phyloP scores from a whole-genome alignment of 2,329 filamentous ascomycete genomes.

The Colletotrichum euphorbiae region DNA sequence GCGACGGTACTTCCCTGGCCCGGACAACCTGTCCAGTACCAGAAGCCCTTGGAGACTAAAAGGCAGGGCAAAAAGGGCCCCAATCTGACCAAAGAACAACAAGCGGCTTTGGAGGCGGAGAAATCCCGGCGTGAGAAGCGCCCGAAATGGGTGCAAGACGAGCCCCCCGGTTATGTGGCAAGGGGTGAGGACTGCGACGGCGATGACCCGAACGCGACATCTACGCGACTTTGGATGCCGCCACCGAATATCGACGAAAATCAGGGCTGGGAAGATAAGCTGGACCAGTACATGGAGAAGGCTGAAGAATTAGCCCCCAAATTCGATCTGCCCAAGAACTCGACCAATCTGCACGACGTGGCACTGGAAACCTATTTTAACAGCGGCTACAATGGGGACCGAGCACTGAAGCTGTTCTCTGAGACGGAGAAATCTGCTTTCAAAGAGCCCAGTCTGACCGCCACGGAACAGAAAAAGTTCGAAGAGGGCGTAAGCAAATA shows the following conservation, averaged over 20 bases:
- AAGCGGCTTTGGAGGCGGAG: constrained; percentile 84
- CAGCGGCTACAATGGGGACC: constrained; percentile 76
- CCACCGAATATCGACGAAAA: constrained; percentile 68
- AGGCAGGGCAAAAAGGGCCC: constrained; percentile 82
- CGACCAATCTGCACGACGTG: constrained; percentile 89
- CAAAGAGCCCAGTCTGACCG: constrained; percentile 84
- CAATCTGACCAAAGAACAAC: constrained; percentile 82
- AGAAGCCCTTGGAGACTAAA: constrained; percentile 88
- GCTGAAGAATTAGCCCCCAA: constrained; percentile 73
- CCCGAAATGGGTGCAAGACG: constrained; percentile 94
- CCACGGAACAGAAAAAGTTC: constrained; percentile 87
- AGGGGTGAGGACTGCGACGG: constrained; percentile 83
- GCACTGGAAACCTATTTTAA: constrained; percentile 80
- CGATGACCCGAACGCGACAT: constrained; percentile 79
- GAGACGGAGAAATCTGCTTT: constrained; percentile 77
- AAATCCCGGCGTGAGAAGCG: constrained; percentile 82
- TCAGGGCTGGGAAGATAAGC: constrained; percentile 68
- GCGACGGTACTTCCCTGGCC: constrained; percentile 88
- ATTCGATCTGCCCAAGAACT: constrained; percentile 78
- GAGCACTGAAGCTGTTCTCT: constrained; percentile 76
- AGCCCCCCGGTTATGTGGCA: constrained; percentile 85
- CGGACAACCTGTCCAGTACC: constrained; percentile 87
- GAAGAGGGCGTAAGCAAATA: constrained; percentile 92
- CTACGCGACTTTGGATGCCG: constrained; percentile 83
- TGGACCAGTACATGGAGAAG: constrained; percentile 79